Base-by-base conservation (phyloP, 139 green algal species). In the Penium margaritaceum region DNA sequence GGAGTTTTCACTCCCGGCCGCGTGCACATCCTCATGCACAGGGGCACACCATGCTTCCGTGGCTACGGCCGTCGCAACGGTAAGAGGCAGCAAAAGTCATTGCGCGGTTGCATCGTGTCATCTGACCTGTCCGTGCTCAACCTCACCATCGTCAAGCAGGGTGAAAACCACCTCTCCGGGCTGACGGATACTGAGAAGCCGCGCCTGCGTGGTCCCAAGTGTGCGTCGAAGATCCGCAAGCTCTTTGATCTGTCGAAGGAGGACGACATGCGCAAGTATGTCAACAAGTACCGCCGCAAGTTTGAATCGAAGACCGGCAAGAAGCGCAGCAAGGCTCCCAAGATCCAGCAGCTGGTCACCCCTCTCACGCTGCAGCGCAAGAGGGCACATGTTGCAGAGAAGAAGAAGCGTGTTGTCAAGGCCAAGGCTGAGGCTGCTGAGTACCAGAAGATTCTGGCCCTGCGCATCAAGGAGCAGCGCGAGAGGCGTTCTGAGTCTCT, bases 241-340 rank as follows among this genome's bases (percentile, higher is more conserved):
- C 90, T 99, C 47, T 99, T 98, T 78, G 92, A 93, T 83, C 86
- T 99, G 76, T 84, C 77, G 86, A 99, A 99, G 90, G 91, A 96
- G 30, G 92, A 97, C 80, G 91, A 97, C 72, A 92, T 98, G 78
- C 88, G 91, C 84, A 93, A 95, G 87, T 97, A 97, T 78, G 93
- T 98, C 77, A 97, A 95, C 88, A 95, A 90, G 64, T 97, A 97
- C 88, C 81, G 88, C 38, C 84, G 85, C 68, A 89, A 76, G 46
- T 88, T 90, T 53, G 88, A 91, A 82, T 82, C 84, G 55, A 89
- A 91, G 81, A 89, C 91, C 73, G n/a, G 77, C 12, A 97, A 97
- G 92, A 95, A 87, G 82, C 86, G 91, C 81, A 84, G 78, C 80
- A 94, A 94, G 85, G 88, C 87, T 29, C 93, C 93, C 77, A 97